Base-by-base conservation (phyloP, 352 stramenopile genomes). In the Peronospora farinosa region DNA sequence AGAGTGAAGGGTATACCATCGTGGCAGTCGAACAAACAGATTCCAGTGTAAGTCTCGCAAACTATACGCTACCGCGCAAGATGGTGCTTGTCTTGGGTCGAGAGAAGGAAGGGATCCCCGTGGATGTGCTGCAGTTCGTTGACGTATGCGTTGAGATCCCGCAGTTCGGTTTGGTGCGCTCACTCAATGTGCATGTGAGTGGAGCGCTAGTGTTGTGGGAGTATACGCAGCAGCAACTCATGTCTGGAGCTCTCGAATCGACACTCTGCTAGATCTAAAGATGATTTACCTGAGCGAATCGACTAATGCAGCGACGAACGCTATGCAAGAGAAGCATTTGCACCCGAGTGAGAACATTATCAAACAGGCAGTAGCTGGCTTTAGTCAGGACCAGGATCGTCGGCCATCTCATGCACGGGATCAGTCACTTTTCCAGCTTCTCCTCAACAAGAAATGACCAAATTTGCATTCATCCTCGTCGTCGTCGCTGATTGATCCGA, bases 81-180 rank as follows among this genome's bases (percentile, higher is more conserved):
- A 89, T 86, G 39, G 86, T 98, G 41, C 73, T 99, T 17, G 74
- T 99, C 7, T 63, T 99, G 38, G 96, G 96, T 33, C 95, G 95
- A 47, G 96, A 99, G 69, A 97, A 98, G 53, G 90, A 97, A 66
- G 96, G 96, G 0, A 96, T 99, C 16, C 95, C 95, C 0, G 86
- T 98, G 10, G 81, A 97, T 41, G 83, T 98, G 32, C 72, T 99
- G 7, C 84, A 97, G 50, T 69, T 89, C 28, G 88, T 98, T n/a
- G 95, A 98, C 56, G 63, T 92, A 13, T 98, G 95, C 53, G 87
- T 98, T 19, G 95, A 98, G 68, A 98, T 99, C 65, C 96, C 96
- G 13, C 96, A 98, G 61, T 87, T 98, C 42, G 96, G 96, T 1
- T 86, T 98, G 35, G 97, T 97, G 43, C 81, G 96, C 6, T 97